phyloP scores from a whole-genome alignment of 768 basidiomycete species.

The Leccinum rimulosum region DNA sequence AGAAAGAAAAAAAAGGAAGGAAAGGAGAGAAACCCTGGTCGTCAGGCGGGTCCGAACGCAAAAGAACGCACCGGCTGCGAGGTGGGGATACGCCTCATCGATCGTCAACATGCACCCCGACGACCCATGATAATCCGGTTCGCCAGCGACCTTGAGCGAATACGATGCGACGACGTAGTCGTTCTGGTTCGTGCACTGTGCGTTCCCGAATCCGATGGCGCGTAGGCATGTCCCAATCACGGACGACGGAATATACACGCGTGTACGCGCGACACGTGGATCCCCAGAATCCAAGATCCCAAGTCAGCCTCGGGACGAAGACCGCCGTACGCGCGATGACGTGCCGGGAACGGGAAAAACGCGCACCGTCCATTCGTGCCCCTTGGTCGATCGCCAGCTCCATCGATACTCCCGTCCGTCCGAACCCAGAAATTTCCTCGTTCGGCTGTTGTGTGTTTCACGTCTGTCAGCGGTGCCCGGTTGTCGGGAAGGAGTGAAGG shows the following conservation, averaged over 20 bases:
- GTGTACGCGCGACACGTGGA: neutral
- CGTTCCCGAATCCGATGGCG: neutral
- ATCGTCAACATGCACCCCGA: slow-evolving; percentile 64
- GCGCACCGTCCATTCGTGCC: slow-evolving; percentile 67
- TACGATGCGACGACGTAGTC: slow-evolving; percentile 60
- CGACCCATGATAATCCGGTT: slow-evolving; percentile 50
- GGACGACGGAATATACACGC: neutral
- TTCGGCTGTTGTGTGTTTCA: slow-evolving; percentile 35
- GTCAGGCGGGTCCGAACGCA: neutral
- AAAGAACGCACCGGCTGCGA: slow-evolving; percentile 50
- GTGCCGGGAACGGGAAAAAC: neutral
- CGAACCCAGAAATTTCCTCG: slow-evolving; percentile 54
- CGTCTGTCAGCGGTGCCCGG: neutral
- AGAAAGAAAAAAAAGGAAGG: neutral
- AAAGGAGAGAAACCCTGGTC: slow-evolving; percentile 3
- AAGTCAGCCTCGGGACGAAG: neutral
- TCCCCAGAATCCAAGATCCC: neutral
- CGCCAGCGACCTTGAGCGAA: slow-evolving; percentile 51
- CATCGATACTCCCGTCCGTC: slow-evolving; percentile 64
- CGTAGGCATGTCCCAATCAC: neutral
- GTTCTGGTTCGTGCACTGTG: slow-evolving; percentile 53
- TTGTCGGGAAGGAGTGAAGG: neutral
- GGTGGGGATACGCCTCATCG: slow-evolving; percentile 55
- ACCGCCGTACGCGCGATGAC: neutral
- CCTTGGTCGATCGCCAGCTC: slow-evolving; percentile 45